These are phyloP conservation scores for Schizonepeta tenuifolia DNA, from an alignment of 257 asterid species.

Conservation along the genomic window DNA sequence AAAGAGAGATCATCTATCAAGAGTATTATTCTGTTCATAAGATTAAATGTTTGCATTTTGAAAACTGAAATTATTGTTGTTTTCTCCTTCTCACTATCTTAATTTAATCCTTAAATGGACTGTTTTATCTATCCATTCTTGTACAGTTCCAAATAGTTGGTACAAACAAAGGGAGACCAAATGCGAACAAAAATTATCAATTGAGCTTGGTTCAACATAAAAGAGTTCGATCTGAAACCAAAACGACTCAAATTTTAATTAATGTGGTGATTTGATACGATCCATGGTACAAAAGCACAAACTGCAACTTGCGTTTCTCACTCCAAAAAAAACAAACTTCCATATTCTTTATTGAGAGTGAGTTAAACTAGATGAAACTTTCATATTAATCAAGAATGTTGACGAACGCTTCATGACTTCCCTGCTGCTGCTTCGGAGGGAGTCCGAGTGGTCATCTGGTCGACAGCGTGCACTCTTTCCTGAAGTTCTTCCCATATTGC, in stretches of 20 bases:
- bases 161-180: no score
- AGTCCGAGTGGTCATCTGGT: conserved; percentile 89
- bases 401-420: conserved; percentile 34
- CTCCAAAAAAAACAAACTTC: background rate
- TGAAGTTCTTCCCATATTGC: conserved; percentile 99
- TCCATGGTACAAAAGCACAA: conserved; percentile 19
- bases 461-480: conserved; percentile 91
- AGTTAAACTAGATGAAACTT: background rate
- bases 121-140: no score
- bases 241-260: no score
- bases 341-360: background rate
- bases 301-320: conserved; percentile 1
- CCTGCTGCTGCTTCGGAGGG: conserved; percentile 68
- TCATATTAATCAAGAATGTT: conserved; percentile 1
- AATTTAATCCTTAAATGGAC: background rate
- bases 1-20: background rate
- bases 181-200: no score
- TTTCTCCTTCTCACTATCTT: background rate
- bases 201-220: no score
- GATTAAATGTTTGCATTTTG: conserved; percentile 5
- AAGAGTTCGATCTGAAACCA: no score
- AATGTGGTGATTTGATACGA: background rate
- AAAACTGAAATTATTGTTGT: background rate
- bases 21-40: background rate
- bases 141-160: no score